These are phyloP conservation scores for Royoungia palumana DNA, from an alignment of 768 basidiomycete genomes.

Conservation along the genomic window DNA sequence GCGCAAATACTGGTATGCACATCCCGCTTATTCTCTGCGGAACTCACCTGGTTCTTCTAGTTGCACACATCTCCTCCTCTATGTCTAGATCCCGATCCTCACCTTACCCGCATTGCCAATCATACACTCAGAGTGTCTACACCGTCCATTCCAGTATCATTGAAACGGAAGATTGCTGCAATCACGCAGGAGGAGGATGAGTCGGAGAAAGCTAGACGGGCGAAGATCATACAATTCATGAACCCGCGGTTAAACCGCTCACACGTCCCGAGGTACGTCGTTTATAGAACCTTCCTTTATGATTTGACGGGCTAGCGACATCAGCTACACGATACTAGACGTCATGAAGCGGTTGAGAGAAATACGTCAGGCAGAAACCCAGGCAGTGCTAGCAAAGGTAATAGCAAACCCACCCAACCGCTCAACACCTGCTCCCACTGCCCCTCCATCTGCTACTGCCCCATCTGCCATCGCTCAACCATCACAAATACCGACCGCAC, in stretches of 20 bases:
- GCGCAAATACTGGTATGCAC: conserved; percentile 63
- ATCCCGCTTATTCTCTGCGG: not conserved
- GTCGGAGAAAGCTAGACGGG: conserved; percentile 64
- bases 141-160: conserved; percentile 65
- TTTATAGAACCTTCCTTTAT: not conserved
- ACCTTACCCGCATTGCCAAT: conserved; percentile 73
- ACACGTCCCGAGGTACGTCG: conserved; percentile 46
- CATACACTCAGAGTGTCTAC: conserved; percentile 68
- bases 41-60: conserved; percentile 36
- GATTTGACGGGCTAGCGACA: conserved; percentile 1
- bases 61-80: conserved; percentile 71
- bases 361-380: conserved; percentile 25
- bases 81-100: conserved; percentile 77
- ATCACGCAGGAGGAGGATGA: conserved; percentile 76
- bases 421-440: conserved; percentile 27
- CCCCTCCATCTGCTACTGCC: no score
- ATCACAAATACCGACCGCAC: conserved; percentile 31
- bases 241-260: conserved; percentile 52
- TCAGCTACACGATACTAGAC: conserved; percentile 60
- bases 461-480: conserved; percentile 35
- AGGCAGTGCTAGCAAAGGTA: conserved; percentile 20
- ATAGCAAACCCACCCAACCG: conserved; percentile 31
- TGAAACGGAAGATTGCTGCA: conserved; percentile 73
- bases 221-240: conserved; percentile 80
- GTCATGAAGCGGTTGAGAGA: conserved; percentile 35